Evolutionary conservation across 805 yeast species (phyloP), one percentile per base, ranked within the genome.

Genomic region (Ogataea trehalophila): DNA sequence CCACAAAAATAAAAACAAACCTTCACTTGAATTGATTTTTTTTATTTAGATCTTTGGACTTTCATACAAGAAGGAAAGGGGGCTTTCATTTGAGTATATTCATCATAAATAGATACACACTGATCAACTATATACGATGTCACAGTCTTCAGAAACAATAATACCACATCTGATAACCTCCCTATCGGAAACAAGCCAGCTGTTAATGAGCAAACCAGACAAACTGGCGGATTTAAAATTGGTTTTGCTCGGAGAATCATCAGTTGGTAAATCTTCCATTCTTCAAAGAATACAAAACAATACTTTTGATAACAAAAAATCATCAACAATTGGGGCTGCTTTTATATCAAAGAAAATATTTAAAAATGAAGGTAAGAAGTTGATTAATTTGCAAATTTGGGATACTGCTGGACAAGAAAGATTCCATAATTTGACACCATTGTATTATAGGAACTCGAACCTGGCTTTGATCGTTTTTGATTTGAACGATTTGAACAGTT

Each of bases 241-340:
- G 20, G 72, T 68, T 1, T 70, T 52, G 57, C 63, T 68, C 6
- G 72, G 84, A 15, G 84, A 79, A 54, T 75, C 82, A 6, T 75
- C 81, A 0, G 83, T 75, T 17, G 87, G 87, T 42, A 85, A 79
- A 55, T 74, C 80, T 6, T 89, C 97, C 1, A 75, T 92, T 9
- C 90, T 89, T 1, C 86, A 86, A 54, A 71, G 97, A 44, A 89
- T 91, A 58, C 91, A 79, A 38, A 71, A 71, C 52, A 77, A 81
- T 57, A 68, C 80, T 0, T 94, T 92, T 63, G 94, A 88, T 55
- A 83, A 80, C 31, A 79, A 80, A 54, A 79, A 92, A 49, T 88
- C 95, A 56, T 87, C 95, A 39, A 94, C 99, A 2, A 94, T 94
- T 46, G 99, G 99, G n/a, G 99, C 99, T 4, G 99, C 98, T 0